Evolutionary conservation across 306 rosid genomes (phyloP).

Genomic region (Ormosia emarginata): DNA sequence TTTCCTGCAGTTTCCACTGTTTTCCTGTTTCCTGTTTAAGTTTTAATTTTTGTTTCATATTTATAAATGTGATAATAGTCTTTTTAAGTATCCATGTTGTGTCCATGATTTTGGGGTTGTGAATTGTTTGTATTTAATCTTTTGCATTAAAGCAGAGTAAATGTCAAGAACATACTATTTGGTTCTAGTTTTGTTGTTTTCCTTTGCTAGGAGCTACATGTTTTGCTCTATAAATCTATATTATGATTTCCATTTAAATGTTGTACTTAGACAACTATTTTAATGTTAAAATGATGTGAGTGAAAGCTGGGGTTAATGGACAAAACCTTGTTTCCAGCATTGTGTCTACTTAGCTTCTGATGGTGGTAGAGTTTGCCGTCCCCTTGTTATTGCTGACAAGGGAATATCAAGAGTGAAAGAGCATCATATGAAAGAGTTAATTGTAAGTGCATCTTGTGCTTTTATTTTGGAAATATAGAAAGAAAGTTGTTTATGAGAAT

Average conservation of each 20-base stretch:
- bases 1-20: background rate
- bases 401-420: conserved; percentile 83
- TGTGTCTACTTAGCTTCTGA: conserved; percentile 95
- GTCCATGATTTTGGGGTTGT: background rate
- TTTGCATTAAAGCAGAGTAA: background rate
- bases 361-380: conserved; percentile 98
- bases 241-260: background rate
- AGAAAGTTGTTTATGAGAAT: conserved; percentile 5
- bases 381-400: conserved; percentile 88
- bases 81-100: background rate
- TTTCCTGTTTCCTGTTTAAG: conserved; percentile 4
- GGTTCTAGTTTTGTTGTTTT: background rate
- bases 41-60: background rate
- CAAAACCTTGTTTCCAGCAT: conserved; percentile 38
- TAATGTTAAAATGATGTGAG: background rate
- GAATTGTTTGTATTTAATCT: background rate
- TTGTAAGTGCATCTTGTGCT: conserved; percentile 38
- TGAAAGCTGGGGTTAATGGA: conserved; percentile 7
- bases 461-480: conserved; percentile 9
- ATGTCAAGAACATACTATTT: background rate
- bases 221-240: background rate
- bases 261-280: background rate
- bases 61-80: background rate
- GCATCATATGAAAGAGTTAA: conserved; percentile 89
- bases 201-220: background rate